Base-by-base conservation (phyloP, 176 grass and related monocot species). In the Miscanthus lutarioriparius region DNA sequence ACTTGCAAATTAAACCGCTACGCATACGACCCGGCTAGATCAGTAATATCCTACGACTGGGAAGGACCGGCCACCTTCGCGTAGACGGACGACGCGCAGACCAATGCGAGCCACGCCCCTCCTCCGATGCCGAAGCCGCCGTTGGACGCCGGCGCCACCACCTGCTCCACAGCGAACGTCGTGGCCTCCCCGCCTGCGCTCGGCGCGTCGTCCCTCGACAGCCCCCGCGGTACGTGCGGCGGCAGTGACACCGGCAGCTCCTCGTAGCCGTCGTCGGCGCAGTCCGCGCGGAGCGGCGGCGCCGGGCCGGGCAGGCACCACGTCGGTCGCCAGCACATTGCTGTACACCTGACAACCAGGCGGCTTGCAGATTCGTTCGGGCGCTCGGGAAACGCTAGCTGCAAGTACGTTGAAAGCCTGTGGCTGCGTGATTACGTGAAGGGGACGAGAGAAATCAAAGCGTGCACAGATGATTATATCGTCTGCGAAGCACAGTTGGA, bases 171-270 rank as follows among this genome's bases (percentile, higher is more conserved):
- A 2, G 37, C 23, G 38, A 28, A 17, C 43, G 47, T 49, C 4
- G 56, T 8, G 11, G 7, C 25, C 30, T 41, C 38, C 5, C 36
- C 13, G 26, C 37, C 58, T 26, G 56, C 19, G 35, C 35, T 8
- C 14, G 4, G 23, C 54, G 5, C 54, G 37, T 10, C 76, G 76
- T 64, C 15, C 77, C 61, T 79, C 26, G 39, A 79, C 61, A 47
- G 26, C 10, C 77, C 77, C 25, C 23, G 9, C 59, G 25, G 77
- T 8, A 79, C 39, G 26, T 14, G 40, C 77, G 61, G 77, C 61
- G 39, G 61, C 40, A 66, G 16, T 17, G 77, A 79, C 15, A 79
- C 39, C 77, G 77, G 77, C 77, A 66, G 77, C 77, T 79, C 61
- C 16, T 79, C 39, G 26, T 79, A 79, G n/a, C 35, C 25, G 43